Conservation (phyloP, 352 stramenopile genomes). For the Pilasporangium apinafurcum region DNA sequence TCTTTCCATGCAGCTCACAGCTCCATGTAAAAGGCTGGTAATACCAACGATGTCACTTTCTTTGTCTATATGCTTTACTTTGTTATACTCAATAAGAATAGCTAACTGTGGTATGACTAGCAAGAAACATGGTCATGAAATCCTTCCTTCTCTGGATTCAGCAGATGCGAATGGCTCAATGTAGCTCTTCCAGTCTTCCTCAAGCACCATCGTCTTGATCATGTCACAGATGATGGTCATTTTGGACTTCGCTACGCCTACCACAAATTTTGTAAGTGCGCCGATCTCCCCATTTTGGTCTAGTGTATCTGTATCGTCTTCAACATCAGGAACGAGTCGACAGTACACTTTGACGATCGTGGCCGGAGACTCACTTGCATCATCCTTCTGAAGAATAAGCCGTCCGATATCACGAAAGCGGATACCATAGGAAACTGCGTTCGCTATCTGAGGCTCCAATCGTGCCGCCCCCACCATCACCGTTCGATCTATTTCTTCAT, state of each 20-base stretch:
- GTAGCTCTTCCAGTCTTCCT: not conserved
- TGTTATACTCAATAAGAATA: too few relatives aligned
- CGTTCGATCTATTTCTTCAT: constrained; percentile 1
- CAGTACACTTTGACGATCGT: constrained; percentile 6
- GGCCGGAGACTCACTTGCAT: not conserved
- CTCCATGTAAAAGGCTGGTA: too few relatives aligned
- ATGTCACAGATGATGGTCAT: constrained; percentile 2
- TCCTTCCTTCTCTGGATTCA: too few relatives aligned
- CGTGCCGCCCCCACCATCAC: not conserved
- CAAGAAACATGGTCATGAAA: too few relatives aligned
- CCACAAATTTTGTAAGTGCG: constrained; percentile 6
- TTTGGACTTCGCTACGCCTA: constrained; percentile 5
- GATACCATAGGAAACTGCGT: not conserved
- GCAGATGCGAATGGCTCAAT: not conserved
- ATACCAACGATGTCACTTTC: too few relatives aligned
- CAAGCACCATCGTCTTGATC: constrained; percentile 3
- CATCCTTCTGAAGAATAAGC: not conserved
- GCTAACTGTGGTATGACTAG: too few relatives aligned
- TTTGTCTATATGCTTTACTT: too few relatives aligned
- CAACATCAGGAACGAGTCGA: constrained; percentile 3
- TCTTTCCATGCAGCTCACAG: too few relatives aligned
- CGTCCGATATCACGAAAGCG: constrained; percentile 7
- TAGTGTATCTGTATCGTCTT: not conserved
- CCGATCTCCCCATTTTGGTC: not conserved
- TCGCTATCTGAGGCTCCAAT: constrained; percentile 2